Conservation (phyloP, 768 basidiomycete genomes). For the Cystoderma amianthinum region DNA sequence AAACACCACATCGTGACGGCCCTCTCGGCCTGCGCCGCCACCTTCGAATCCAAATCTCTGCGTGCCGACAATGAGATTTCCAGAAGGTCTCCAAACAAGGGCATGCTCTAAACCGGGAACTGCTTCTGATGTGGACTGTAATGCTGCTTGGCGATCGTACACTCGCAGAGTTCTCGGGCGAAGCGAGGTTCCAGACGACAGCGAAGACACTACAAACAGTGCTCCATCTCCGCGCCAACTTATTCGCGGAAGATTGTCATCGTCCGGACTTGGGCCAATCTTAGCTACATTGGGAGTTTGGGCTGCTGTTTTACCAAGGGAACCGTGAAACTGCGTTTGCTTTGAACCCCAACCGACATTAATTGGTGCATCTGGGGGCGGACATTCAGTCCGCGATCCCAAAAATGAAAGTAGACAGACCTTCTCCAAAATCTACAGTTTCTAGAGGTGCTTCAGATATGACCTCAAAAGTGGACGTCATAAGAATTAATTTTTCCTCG, state of each 20-base stretch:
- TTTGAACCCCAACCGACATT: slow-evolving; percentile 98
- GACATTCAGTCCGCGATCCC: neutral
- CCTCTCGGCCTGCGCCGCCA: slow-evolving; percentile 57
- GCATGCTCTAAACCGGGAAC: slow-evolving; percentile 78
- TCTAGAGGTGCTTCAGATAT: slow-evolving; percentile 74
- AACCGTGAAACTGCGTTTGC: slow-evolving; percentile 96
- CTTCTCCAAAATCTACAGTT: slow-evolving; percentile 80
- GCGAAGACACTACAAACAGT: slow-evolving; percentile 78
- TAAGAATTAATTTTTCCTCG: slow-evolving; percentile 75
- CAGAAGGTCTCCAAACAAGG: slow-evolving; percentile 82
- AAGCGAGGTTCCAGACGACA: slow-evolving; percentile 33
- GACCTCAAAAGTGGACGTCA: slow-evolving; percentile 87
- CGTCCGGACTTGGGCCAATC: slow-evolving; percentile 57
- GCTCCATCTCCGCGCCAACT: slow-evolving; percentile 94
- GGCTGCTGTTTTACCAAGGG: slow-evolving; percentile 81
- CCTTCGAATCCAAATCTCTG: slow-evolving; percentile 80
- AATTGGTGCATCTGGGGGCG: slow-evolving; percentile 69
- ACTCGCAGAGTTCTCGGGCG: slow-evolving; percentile 60
- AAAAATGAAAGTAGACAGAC: slow-evolving; percentile 35
- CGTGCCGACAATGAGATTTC: slow-evolving; percentile 75
- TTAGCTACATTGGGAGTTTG: slow-evolving; percentile 34
- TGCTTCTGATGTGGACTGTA: slow-evolving; percentile 83
- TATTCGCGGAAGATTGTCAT: slow-evolving; percentile 66
- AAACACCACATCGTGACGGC: slow-evolving; percentile 82
- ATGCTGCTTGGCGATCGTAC: slow-evolving; percentile 63